These are phyloP conservation scores for Hypomyces rosellus DNA, from an alignment of 2,329 filamentous ascomycete species.

Conservation along the genomic window DNA sequence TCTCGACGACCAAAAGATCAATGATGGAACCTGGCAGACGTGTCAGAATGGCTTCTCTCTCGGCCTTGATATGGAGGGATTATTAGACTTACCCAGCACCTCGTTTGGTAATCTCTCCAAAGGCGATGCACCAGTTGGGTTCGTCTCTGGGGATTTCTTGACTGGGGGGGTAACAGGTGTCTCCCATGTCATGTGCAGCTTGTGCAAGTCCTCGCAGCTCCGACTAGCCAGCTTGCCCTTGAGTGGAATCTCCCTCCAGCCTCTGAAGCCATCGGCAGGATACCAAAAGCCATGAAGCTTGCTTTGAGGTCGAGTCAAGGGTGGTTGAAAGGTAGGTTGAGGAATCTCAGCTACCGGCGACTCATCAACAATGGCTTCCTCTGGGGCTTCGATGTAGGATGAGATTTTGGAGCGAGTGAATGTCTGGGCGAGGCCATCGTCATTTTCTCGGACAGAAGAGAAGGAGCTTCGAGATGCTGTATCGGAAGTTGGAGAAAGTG, in stretches of 20 bases:
- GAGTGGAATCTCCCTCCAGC: constrained; percentile 58
- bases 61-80: background rate
- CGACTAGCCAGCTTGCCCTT: constrained; percentile 53
- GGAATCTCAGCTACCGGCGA: constrained; percentile 37
- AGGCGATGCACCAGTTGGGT: constrained; percentile 43
- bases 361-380: constrained; percentile 44
- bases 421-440: constrained; percentile 52
- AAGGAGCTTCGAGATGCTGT: constrained; percentile 48
- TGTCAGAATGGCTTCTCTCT: background rate
- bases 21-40: constrained; percentile 58
- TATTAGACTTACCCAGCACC: constrained; percentile 55
- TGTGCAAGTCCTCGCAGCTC: constrained; percentile 55
- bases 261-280: constrained; percentile 52
- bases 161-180: constrained; percentile 29
- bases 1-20: constrained; percentile 65
- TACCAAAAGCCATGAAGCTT: constrained; percentile 53
- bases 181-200: constrained; percentile 50
- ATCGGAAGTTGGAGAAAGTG: constrained; percentile 31
- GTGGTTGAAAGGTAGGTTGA: constrained; percentile 42
- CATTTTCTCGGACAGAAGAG: constrained; percentile 56
- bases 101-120: constrained; percentile 66
- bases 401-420: constrained; percentile 60
- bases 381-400: constrained; percentile 44
- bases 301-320: constrained; percentile 50
- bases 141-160: constrained; percentile 23